Evolutionary conservation across 495 filamentous ascomycete genomes (phyloP), one percentile per base, ranked within the genome.

Genomic region (Penicillium desertorum): DNA sequence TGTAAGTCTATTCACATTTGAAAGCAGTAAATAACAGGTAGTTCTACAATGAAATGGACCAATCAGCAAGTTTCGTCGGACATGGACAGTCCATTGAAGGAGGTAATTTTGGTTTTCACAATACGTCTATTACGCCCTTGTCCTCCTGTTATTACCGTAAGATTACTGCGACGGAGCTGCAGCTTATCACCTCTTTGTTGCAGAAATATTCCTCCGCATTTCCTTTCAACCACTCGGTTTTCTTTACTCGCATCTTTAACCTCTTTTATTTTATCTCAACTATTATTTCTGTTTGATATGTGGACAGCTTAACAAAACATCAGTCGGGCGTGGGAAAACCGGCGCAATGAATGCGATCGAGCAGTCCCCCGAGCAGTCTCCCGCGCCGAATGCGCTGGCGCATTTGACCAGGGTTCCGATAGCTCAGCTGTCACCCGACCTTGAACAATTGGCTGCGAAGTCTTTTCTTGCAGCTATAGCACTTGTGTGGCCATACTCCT

Each of bases 401-500:
- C 62, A 49, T 37, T 64, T 64, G 60, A 65, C 54, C 19, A 75
- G 71, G 27, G 77, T 85, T 46, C 77, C 88, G 22, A 92, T 96
- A 63, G 82, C 89, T 30, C 75, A 87, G 62, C 79, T 94, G 49
- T 71, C 74, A 10, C 90, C 90, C n/a, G 62, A 67, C 25, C 66
- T 78, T 49, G 62, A 75, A 37, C 36, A 66, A 23, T 42, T 60
- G 5, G 61, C 69, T 10, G 51, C 60, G 7, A 69, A 66, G 45
- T 74, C 72, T n/a, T 75, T 91, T 27, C 71, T 75, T 50, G 92
- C 86, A 14, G 78, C 90, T 2, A 85, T 96, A 34, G 90, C 88
- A 5, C 84, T 98, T 17, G 83, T 91, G 45, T 97, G 94, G 93
- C 94, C 94, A 0, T 98, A 89, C 71, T 96, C 88, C 34, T 86